A percentile compares a stretch with the other conserved stretches of the same genome.
phyloP scores from a whole-genome alignment of 805 yeast genomes.

The Zygotorulaspora sp. region DNA sequence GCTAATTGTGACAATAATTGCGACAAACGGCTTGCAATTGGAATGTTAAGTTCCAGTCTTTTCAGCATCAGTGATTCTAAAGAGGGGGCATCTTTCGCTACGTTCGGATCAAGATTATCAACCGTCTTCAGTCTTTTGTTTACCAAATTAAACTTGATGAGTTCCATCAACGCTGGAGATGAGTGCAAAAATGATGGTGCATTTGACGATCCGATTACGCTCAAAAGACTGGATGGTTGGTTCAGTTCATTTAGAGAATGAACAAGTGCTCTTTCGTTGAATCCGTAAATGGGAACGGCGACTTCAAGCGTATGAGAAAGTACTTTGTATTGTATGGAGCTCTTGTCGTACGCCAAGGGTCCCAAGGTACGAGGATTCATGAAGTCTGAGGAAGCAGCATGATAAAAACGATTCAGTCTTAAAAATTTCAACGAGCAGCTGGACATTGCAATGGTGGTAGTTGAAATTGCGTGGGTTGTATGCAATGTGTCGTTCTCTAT shows the following conservation, averaged over 20 bases:
- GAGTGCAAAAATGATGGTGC: conserved; percentile 32
- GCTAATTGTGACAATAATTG: conserved; percentile 53
- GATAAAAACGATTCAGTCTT: conserved; percentile 20
- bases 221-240: conserved; percentile 26
- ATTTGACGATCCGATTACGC: conserved; percentile 32
- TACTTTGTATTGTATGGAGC: conserved; percentile 28
- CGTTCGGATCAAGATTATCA: conserved; percentile 32
- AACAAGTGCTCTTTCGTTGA: conserved; percentile 31
- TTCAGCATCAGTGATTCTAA: conserved; percentile 43
- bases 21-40: conserved; percentile 34
- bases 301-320: conserved; percentile 26
- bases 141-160: conserved; percentile 53
- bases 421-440: neutral
- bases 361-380: conserved; percentile 16
- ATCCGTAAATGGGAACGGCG: conserved; percentile 32
- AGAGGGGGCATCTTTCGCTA: conserved; percentile 28
- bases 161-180: conserved; percentile 39
- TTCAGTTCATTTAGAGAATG: conserved; percentile 28
- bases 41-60: conserved; percentile 44
- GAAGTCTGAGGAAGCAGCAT: conserved; percentile 26
- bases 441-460: neutral
- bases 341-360: conserved; percentile 27
- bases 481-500: too few species aligned
- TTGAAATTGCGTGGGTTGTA: too few species aligned
- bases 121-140: conserved; percentile 45